Evolutionary conservation across 768 basidiomycete genomes (phyloP), one percentile per base, ranked within the genome.

Genomic region (Suillus ampliporus): DNA sequence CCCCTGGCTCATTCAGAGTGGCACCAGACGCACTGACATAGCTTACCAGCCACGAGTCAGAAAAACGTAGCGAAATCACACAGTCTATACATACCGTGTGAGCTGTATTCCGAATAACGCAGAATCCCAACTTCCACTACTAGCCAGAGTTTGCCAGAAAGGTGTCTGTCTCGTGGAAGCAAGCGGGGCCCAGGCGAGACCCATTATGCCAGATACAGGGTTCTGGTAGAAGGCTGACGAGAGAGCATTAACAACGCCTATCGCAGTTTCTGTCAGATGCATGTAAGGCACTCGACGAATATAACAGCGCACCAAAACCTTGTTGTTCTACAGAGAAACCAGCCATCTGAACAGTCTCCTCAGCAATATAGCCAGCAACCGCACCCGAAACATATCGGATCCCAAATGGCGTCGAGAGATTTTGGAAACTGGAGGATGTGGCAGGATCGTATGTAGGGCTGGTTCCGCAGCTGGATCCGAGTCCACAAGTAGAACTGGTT

Each of bases 91-190:
- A 3, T 66, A 82, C 44, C 91, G 84, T 1, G 81, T 84, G 14
- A 93, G 76, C 73, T 80, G 89, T 75, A 93, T 89, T 0, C 82
- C 78, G 79, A 93, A 86, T 65, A 90, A 81, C 0, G 85, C 85
- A 4, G 68, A 69, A 5, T 78, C 68, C 47, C 89, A 79, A 58
- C 81, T 77, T 44, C 78, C 78, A 28, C 64, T 66, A 17, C 76
- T 71, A 4, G 78, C 71, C 13, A 93, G 76, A 0, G 83, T 73
- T 66, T 88, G 79, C 90, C 91, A 92, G 71, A 92, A 89, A 3
- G 91, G 91, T 14, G 74, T 77, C 1, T 85, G 76, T 3, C 70
- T 69, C 6, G 89, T 89, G n/a, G 79, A 78, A 0, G 91, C 81
- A 56, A 93, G 83, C 9, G 82, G 67, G 26, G 76, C 61, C 73